A percentile compares a stretch with the other conserved stretches of the same genome.
Evolutionary conservation across 73 alveolate species (phyloP).

Genomic region (Paramecium octaurelia): DNA sequence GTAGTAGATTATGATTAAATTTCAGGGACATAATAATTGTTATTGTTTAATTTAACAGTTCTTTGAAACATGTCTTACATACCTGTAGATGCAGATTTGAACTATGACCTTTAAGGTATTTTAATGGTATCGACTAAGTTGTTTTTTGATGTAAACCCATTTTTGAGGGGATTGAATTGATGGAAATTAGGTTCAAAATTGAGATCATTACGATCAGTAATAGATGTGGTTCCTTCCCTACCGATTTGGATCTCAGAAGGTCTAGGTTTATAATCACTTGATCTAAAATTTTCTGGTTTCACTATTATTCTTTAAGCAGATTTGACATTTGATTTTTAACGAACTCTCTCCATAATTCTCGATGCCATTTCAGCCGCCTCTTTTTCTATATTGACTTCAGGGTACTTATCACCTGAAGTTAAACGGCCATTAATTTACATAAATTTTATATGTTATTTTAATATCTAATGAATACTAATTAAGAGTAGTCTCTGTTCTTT

Average conservation of each 20-base stretch:
- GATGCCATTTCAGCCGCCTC: constrained; percentile 28
- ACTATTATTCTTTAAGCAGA: background rate
- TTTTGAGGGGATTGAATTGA: background rate
- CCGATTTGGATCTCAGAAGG: background rate
- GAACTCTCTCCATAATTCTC: background rate
- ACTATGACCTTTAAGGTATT: background rate
- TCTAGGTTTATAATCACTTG: background rate
- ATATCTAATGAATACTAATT: background rate
- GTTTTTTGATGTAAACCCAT: background rate
- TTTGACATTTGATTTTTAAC: background rate
- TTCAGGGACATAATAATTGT: background rate
- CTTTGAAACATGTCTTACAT: background rate
- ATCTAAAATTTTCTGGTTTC: background rate
- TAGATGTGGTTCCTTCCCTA: background rate
- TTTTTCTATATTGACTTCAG: background rate
- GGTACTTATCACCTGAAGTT: background rate
- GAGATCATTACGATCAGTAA: background rate
- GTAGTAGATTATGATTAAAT: background rate
- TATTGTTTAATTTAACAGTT: background rate
- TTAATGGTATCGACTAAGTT: background rate
- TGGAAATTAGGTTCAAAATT: background rate
- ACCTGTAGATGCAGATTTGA: background rate
- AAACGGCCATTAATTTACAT: background rate
- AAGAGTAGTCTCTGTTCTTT: background rate
- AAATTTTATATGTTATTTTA: background rate